Percentiles rank a stretch among this genome's conserved stretches.
Conservation (phyloP, 495 filamentous ascomycete species). For the Saxophila tyrrhenica region DNA sequence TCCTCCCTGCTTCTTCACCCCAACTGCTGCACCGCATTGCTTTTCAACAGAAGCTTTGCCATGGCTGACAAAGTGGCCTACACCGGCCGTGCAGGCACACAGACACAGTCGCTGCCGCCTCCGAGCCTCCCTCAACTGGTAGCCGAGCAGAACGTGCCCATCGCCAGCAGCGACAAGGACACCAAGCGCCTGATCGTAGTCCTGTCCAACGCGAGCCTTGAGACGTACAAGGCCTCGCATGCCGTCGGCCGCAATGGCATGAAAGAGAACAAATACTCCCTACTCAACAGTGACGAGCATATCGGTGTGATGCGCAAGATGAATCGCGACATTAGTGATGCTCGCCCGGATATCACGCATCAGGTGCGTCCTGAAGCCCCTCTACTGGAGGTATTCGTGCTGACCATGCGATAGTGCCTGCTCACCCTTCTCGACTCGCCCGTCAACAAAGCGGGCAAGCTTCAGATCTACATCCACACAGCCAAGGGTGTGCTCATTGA, state of each 20-base stretch:
- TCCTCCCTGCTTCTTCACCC: background rate
- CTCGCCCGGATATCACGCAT: constrained; percentile 92
- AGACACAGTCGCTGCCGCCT: constrained; percentile 86
- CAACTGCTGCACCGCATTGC: background rate
- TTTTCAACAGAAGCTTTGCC: constrained; percentile 19
- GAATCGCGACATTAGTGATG: constrained; percentile 96
- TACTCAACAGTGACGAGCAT: constrained; percentile 97
- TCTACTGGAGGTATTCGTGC: constrained; percentile 12
- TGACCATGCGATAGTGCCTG: constrained; percentile 58
- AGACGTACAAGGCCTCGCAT: constrained; percentile 83
- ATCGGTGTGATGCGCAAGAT: constrained; percentile 99
- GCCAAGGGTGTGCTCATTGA: constrained; percentile 94
- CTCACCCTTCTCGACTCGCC: constrained; percentile 95
- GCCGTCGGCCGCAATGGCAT: constrained; percentile 41
- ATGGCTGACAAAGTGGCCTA: constrained; percentile 9
- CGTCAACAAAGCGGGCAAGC: constrained; percentile 91
- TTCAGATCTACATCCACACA: constrained; percentile 97
- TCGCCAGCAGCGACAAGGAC: constrained; percentile 75
- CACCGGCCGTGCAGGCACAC: constrained; percentile 11
- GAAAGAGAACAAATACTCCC: constrained; percentile 84
- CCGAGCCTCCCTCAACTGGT: constrained; percentile 80
- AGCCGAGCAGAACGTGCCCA: constrained; percentile 82
- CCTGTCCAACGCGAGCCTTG: constrained; percentile 90
- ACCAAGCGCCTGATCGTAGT: constrained; percentile 87
- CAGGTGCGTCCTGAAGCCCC: constrained; percentile 52